Evolutionary conservation across 768 basidiomycete genomes (phyloP), one percentile per base, ranked within the genome.

Genomic region (Russula dissimulans): DNA sequence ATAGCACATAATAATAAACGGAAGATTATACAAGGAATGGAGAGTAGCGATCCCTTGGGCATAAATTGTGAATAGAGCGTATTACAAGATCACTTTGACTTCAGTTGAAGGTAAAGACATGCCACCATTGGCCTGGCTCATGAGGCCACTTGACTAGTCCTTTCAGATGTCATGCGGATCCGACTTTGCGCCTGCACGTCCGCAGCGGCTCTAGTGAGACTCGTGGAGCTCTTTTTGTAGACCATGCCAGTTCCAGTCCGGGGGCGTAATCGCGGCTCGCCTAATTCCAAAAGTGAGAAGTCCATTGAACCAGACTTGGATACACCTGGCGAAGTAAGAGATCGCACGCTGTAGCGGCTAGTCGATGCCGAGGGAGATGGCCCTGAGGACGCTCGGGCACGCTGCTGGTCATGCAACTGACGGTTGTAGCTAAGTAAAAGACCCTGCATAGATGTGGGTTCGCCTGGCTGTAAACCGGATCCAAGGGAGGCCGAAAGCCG

Each of bases 231-330:
- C 43, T 60, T 64, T 56, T 45, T 60, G 50, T 66, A 66, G 32
- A 54, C 59, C 65, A 66, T 66, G 41, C 65, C 65, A 10, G 65
- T 66, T 29, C 65, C 65, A 18, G 59, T 66, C 32, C 65, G 51
- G 26, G 65, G 65, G n/a, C 57, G 54, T 45, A 60, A 41, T 32
- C 56, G 52, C 38, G 42, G 41, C 56, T 47, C 56, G n/a, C 62
- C 61, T 31, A 41, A 42, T 32, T 54, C 55, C 15, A 39, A 54
- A 3, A 49, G 47, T 10, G 49, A 45, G 5, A 51, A 15, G 22
- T 53, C 54, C 46, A 46, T 31, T 18, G 61, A 57, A 15, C 56
- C 61, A 26, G 61, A 62, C 26, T 32, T 52, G 38, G 60, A 38
- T 15, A 50, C 15, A 34, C 34, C 26, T 11, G 48, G 11, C 7